Conservation (phyloP, 73 alveolate genomes). For the Blepharisma stoltei region DNA sequence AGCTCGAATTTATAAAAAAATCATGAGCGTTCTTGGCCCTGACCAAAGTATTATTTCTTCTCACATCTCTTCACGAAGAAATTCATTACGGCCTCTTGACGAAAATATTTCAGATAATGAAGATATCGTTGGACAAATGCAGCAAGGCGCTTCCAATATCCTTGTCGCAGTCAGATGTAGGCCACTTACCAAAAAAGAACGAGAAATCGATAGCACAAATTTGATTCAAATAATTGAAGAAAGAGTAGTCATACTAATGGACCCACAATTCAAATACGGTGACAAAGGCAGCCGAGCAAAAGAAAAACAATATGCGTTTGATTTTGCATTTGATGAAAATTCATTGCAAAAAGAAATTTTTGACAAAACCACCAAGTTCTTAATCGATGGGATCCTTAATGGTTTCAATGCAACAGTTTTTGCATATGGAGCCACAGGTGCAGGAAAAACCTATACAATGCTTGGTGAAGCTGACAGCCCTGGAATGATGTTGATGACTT, state of each 20-base stretch:
- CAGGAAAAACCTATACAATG: slow-evolving; percentile 99
- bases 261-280: slow-evolving; percentile 33
- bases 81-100: too few relatives aligned
- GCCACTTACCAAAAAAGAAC: slow-evolving; percentile 73
- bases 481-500: slow-evolving; percentile 84
- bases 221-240: slow-evolving; percentile 45
- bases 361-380: slow-evolving; percentile 84
- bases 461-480: slow-evolving; percentile 86
- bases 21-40: too few relatives aligned
- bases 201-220: slow-evolving; percentile 15
- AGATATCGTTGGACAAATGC: background rate
- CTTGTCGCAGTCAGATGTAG: slow-evolving; percentile 91
- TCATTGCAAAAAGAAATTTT: slow-evolving; percentile 78
- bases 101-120: background rate
- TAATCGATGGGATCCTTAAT: slow-evolving; percentile 93
- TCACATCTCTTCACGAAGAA: too few relatives aligned
- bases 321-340: slow-evolving; percentile 93
- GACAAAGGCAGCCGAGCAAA: slow-evolving; percentile 86
- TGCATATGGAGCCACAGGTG: slow-evolving; percentile 99
- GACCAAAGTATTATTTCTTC: too few relatives aligned
- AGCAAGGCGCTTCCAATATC: slow-evolving; percentile 55
- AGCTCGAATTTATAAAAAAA: too few relatives aligned
- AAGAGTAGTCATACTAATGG: slow-evolving; percentile 45
- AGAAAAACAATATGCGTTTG: slow-evolving; percentile 97
- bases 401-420: slow-evolving; percentile 98